A percentile compares a stretch with the other conserved stretches of the same genome.
phyloP scores from a whole-genome alignment of 345 rosid species.

The Xanthoceras sorbifolium region DNA sequence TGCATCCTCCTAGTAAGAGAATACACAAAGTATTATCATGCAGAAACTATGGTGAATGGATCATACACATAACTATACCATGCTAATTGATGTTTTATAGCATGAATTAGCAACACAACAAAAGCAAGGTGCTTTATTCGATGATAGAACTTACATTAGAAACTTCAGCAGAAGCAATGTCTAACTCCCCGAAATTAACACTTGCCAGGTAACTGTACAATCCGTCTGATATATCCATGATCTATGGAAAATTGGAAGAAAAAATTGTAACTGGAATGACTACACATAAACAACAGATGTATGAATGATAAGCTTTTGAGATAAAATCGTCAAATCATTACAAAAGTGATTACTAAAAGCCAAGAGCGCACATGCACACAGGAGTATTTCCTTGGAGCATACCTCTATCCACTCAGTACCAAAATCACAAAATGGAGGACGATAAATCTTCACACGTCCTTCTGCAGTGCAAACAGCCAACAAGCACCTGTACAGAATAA shows the following conservation, averaged over 20 bases:
- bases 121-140: conserved; percentile 15
- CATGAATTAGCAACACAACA: background rate
- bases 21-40: conserved; percentile 5
- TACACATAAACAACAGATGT: background rate
- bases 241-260: conserved; percentile 41
- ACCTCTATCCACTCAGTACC: conserved; percentile 97
- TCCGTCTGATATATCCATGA: conserved; percentile 64
- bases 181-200: conserved; percentile 48
- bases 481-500: conserved; percentile 60
- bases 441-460: conserved; percentile 83
- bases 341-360: background rate
- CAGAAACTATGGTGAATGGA: conserved; percentile 5
- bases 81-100: background rate
- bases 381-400: conserved; percentile 17
- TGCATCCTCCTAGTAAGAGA: conserved; percentile 41
- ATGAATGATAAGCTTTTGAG: background rate
- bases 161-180: conserved; percentile 31
- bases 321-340: background rate
- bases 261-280: background rate
- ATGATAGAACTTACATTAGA: conserved; percentile 53
- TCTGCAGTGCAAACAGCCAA: conserved; percentile 82
- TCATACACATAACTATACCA: background rate
- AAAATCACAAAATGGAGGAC: conserved; percentile 79
- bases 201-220: conserved; percentile 54
- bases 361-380: background rate